Base-by-base conservation (phyloP, 2,329 filamentous ascomycete genomes). In the Monilinia fructicola region DNA sequence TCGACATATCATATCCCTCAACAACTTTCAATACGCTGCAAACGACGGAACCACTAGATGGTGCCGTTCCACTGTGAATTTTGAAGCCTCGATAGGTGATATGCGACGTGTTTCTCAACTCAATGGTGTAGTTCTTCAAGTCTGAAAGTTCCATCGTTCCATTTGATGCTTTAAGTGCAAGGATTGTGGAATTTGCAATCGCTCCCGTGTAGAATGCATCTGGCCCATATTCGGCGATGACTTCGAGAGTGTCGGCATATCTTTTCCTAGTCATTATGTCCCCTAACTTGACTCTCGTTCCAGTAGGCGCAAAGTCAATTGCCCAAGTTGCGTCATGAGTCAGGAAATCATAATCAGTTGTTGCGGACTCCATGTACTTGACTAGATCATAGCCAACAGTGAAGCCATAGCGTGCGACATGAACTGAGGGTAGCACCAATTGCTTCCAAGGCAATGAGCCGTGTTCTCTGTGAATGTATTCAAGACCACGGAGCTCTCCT, bases 141-240 rank as follows among this genome's bases (percentile, higher is more conserved):
- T 98, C 94, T 0, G 87, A 83, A 1, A 95, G 75, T 0, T 91
- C 93, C 88, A 97, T 93, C 14, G 87, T 94, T n/a, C 94, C 94
- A 71, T 93, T 92, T 2, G 81, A 78, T 0, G 82, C 80, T 73
- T 88, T 87, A 23, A 97, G 78, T 0, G 87, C 84, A 21, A 84
- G 79, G 72, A 97, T 88, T 66, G 89, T 93, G 0, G 88, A 85
- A 71, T 92, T 81, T 35, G 93, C 90, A 52, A 94, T 87, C 0
- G 86, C 80, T 0, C 92, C 91, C 0, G 79, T 80, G 76, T 96
- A 95, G 74, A 95, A 93, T 1, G 84, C 87, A 74, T 91, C 86
- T 0, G 88, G 80, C 0, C 94, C 94, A 44, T 88, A 72, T 4
- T 87, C 79, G 1, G 91, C 92, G 70, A 98, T 92, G 0, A 82